Base-by-base conservation (phyloP, 805 yeast genomes). In the Cyberlindnera xishuangbannaensis region DNA sequence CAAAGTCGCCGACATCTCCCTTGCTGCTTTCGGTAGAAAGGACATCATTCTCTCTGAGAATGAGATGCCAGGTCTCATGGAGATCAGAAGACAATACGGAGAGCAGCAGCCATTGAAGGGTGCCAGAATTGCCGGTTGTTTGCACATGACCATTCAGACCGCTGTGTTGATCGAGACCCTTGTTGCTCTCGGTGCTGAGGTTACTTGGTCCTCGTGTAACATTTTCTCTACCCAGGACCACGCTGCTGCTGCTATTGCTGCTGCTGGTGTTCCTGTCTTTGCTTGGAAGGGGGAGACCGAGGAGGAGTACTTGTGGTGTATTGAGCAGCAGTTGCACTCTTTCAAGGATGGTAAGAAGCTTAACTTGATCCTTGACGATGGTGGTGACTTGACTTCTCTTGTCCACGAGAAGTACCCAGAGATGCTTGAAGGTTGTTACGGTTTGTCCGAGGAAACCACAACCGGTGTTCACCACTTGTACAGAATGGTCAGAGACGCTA, bases 281-380 rank as follows among this genome's bases (percentile, higher is more conserved):
- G 98, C 98, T 58, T 90, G 98, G 98, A 90, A 90, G 78, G 97
- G 98, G 65, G 97, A 90, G 79, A 86, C 97, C 67, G 98, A 90
- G 70, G 97, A 90, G 76, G 98, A 90, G 75, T 92, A 90, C 79
- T 62, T 77, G 61, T 90, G 98, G 98, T 90, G 98, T 78, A 85
- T 90, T 56, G 97, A 92, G 75, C 97, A 90, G 75, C 97, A 92
- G 76, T 81, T 90, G 67, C 87, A 83, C 60, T 84, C 97, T 45
- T 90, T 90, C 90, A 90, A 90, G 76, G 95, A 88, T 67, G 80
- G 76, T 65, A 77, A 83, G 76, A 83, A 84, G 70, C 83, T 90
- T 67, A 90, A 90, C 85, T 76, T 90, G 71, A 92, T 90, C 66
- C 78, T 90, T 63, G 98, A 90, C 64, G 98, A 90, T 61, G 98